Conservation (phyloP, 768 basidiomycete genomes). For the Agrocybe praecox region DNA sequence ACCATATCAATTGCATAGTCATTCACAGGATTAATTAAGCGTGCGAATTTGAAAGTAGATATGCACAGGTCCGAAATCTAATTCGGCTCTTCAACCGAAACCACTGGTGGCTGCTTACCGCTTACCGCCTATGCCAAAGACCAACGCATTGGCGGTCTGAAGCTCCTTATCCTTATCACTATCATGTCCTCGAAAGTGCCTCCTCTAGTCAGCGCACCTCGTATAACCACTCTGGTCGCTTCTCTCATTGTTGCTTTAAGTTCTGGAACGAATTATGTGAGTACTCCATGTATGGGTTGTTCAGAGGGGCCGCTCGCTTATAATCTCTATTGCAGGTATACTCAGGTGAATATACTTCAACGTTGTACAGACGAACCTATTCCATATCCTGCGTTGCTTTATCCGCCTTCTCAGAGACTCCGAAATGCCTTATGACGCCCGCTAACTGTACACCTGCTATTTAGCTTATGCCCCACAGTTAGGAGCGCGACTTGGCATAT, state of each 20-base stretch:
- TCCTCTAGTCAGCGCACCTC: conserved; percentile 36
- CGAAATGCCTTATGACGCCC: background rate
- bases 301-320: conserved; percentile 2
- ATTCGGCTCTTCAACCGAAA: background rate
- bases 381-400: background rate
- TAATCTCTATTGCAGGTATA: conserved; percentile 33
- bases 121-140: background rate
- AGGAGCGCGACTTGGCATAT: conserved; percentile 70
- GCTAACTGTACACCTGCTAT: background rate
- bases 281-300: conserved; percentile 24
- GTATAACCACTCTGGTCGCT: conserved; percentile 51
- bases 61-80: background rate
- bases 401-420: background rate
- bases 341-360: conserved; percentile 36
- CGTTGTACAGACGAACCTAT: background rate
- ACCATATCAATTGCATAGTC: background rate
- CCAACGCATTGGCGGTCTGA: background rate
- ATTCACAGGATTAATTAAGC: background rate
- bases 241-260: conserved; percentile 63
- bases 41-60: background rate
- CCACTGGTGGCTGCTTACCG: background rate
- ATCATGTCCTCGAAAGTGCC: conserved; percentile 16
- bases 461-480: conserved; percentile 88
- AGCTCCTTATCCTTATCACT: too few relatives aligned
- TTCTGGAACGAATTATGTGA: conserved; percentile 77